Base-by-base conservation (phyloP, 1,139 yeast species). In the Geotrichum candidum region DNA sequence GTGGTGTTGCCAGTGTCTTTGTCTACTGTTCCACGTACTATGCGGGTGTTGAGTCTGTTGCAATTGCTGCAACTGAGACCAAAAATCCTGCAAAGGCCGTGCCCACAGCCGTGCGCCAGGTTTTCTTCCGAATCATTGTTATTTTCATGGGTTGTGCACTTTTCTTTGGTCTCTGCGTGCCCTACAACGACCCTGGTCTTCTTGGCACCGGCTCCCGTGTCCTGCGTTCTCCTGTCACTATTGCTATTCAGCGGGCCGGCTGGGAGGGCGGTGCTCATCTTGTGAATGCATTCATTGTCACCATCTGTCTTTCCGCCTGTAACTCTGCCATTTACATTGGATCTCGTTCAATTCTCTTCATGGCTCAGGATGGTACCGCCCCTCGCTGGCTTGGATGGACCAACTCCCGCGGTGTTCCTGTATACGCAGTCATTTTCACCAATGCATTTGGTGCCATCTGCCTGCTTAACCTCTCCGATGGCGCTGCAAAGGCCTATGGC, bases 51-150 rank as follows among this genome's bases (percentile, higher is more conserved):
- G 97, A 92, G 75, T 81, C 89, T 67, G 88, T 89, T 38, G 97
- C 96, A 68, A 83, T 92, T 62, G 84, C 96, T 3, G 94, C 96
- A 23, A 96, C 96, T 72, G 97, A 92, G 76, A 83, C 94, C 58
- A 81, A 83, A 58, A 88, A 89, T 74, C 97, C 97, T 62, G 81
- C 88, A 72, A 84, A 83, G 67, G 81, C 95, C 15, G 89, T 92
- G 60, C 97, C 97, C 62, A 81, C 82, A 63, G 97, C 97, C 41
- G 88, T 90, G 70, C 84, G 86, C 69, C 88, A 88, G 71, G 96
- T 90, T 50, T 84, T 90, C 67, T 82, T 84, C 77, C 84, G 97
- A 76, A 90, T 92, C 68, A 74, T 89, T 66, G 77, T 90, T 63
- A 88, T 92, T 73, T 92, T 89, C 80, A 85, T 92, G 70, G 80